Evolutionary conservation across 2,329 filamentous ascomycete species (phyloP).

Genomic region (Sclerotiophoma versabilis): DNA sequence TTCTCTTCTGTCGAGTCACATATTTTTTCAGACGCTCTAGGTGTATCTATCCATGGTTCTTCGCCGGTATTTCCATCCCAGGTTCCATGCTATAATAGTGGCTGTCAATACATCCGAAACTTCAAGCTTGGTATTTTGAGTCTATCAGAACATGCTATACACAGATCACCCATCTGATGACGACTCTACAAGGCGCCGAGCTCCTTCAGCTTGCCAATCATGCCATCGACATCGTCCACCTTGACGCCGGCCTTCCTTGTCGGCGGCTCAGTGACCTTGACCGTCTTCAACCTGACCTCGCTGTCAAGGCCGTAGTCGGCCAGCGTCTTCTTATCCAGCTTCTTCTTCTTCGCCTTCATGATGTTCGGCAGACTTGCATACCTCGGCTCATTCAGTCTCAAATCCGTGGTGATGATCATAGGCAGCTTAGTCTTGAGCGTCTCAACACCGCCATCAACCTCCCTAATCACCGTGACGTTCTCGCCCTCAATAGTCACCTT

Average conservation of each 20-base stretch:
- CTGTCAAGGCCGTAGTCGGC: slow-evolving; percentile 77
- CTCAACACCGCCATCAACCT: slow-evolving; percentile 96
- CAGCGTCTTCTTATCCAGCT: slow-evolving; percentile 88
- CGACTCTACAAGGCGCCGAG: slow-evolving; percentile 77
- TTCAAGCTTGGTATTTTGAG: background rate
- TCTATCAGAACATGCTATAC: slow-evolving; percentile 7
- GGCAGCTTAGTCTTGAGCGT: slow-evolving; percentile 86
- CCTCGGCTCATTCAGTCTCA: slow-evolving; percentile 91
- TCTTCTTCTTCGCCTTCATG: slow-evolving; percentile 99
- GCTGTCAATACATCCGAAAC: background rate
- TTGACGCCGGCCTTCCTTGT: slow-evolving; percentile 91
- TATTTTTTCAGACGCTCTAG: no score
- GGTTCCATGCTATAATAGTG: no score
- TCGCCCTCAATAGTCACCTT: slow-evolving; percentile 80
- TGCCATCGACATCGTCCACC: slow-evolving; percentile 96
- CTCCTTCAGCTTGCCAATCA: slow-evolving; percentile 94
- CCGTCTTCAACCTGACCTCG: slow-evolving; percentile 79
- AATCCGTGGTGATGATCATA: slow-evolving; percentile 92
- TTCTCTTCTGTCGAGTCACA: slow-evolving; percentile 1
- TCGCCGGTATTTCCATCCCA: no score
- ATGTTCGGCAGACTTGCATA: slow-evolving; percentile 97
- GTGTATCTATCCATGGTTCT: no score
- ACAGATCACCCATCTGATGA: background rate
- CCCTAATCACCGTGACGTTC: slow-evolving; percentile 77
- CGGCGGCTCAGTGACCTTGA: slow-evolving; percentile 90